Base-by-base conservation (phyloP, 2,329 filamentous ascomycete species). In the Aspergillus ibericus region DNA sequence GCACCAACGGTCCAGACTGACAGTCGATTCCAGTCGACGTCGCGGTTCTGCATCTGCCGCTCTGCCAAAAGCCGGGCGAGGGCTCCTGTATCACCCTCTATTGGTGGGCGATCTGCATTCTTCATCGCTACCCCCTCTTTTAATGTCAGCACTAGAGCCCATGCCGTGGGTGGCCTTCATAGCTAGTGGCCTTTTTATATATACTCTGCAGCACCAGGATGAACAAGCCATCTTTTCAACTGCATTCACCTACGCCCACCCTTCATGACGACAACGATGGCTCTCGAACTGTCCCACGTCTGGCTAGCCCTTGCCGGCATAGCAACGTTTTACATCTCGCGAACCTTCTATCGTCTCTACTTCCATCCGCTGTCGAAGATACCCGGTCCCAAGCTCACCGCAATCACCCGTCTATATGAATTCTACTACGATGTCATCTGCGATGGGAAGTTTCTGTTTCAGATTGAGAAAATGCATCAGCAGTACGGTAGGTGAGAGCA, bases 401-500 rank as follows among this genome's bases (percentile, higher is more conserved):
- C 32, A 3, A 25, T 38, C 20, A 36, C 49, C 4, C 18, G 20
- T 22, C 13, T 51, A 4, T 51, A 51, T 10, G 34, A 51, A n/a
- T 38, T 51, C 32, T 51, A 51, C 18, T 40, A 51, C 7, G 49
- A 51, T 27, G 35, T 51, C 16, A 29, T 51, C 20, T n/a, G 15
- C 18, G 10, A 32, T 16, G 49, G 49, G 5, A 20, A n/a, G n/a
- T 51, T 51, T 38, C 32, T 51, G 1, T 40, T 36, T 1, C 32
- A 51, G 22, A 40, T 38, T 18, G 20, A 51, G 32, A 40, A 38
- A 38, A 51, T 51, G 49, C 58, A 59, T 38, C 13, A 56, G n/a
- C n/a, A 44, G 49, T 59, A 59, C 10, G 58, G 58, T 59, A 35
- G 5, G 38, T 9, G 27, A 18, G 2, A 4, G 10, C 13, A 42